phyloP scores from a whole-genome alignment of 495 filamentous ascomycete species.

The Penicillium argentinense region DNA sequence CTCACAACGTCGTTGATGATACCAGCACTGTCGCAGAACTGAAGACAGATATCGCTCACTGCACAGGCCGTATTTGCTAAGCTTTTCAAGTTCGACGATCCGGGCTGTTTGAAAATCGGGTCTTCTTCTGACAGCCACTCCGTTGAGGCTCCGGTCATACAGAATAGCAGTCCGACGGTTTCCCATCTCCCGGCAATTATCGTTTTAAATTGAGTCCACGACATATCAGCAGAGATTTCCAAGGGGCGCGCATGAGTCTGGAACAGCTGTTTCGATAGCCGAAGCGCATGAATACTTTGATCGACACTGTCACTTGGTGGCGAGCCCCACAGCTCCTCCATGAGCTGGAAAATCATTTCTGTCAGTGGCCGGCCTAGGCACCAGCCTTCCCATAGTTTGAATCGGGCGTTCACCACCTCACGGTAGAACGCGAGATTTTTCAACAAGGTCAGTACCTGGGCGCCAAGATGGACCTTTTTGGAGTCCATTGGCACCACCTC shows the following conservation, averaged over 20 bases:
- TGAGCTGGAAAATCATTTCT: conserved; percentile 13
- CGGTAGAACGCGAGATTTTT: conserved; percentile 24
- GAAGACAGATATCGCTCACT: conserved; percentile 28
- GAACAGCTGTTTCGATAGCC: conserved; percentile 23
- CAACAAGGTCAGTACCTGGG: conserved; percentile 20
- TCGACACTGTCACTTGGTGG: conserved; percentile 5
- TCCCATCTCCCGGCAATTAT: conserved; percentile 24
- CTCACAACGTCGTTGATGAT: conserved; percentile 26
- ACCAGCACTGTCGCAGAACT: conserved; percentile 29
- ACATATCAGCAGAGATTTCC: conserved; percentile 15
- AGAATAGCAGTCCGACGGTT: conserved; percentile 23
- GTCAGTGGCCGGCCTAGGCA: conserved; percentile 17
- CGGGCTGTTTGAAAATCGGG: conserved; percentile 4
- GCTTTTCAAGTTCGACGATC: conserved; percentile 9
- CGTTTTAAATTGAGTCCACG: conserved; percentile 18
- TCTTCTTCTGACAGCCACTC: conserved; percentile 12
- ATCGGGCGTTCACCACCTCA: conserved; percentile 20
- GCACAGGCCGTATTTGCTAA: conserved; percentile 12
- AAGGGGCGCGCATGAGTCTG: conserved; percentile 16
- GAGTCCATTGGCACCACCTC: conserved; percentile 13
- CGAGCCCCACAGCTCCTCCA: conserved; percentile 19
- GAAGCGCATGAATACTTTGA: conserved; percentile 10
- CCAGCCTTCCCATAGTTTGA: conserved; percentile 21
- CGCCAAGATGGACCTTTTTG: conserved; percentile 20
- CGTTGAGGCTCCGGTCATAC: conserved; percentile 17